These are phyloP conservation scores for Metarhizium robertsii DNA, from an alignment of 2,329 filamentous ascomycete species.

Conservation along the genomic window DNA sequence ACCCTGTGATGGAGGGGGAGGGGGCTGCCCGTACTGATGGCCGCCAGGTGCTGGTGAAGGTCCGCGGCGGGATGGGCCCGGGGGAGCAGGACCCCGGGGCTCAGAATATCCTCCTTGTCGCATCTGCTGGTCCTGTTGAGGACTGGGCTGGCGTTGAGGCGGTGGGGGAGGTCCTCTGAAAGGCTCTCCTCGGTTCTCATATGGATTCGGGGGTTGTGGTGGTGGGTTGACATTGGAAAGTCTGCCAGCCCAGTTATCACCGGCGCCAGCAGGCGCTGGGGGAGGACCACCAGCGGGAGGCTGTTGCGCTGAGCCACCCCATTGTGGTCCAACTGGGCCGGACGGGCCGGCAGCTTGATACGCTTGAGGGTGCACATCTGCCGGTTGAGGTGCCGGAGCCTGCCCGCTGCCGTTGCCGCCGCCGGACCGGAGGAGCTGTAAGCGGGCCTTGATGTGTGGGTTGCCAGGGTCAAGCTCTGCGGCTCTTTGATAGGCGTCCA, in stretches of 20 bases:
- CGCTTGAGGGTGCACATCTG: slow-evolving; percentile 91
- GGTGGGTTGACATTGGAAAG: slow-evolving; percentile 72
- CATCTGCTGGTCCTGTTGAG: slow-evolving; percentile 56
- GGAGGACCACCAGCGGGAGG: slow-evolving; percentile 43
- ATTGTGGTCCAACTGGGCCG: slow-evolving; percentile 78
- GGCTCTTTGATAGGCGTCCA: slow-evolving; percentile 91
- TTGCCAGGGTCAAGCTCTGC: slow-evolving; percentile 90
- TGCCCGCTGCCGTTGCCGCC: slow-evolving; percentile 62
- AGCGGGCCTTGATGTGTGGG: slow-evolving; percentile 88
- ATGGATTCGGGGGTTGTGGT: slow-evolving; percentile 70
- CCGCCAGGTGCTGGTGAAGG: slow-evolving; percentile 29
- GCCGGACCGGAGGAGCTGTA: slow-evolving; percentile 80
- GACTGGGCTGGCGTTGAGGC: slow-evolving; percentile 64
- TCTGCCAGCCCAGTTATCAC: slow-evolving; percentile 50
- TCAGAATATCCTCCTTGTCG: slow-evolving; percentile 50
- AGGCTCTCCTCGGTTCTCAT: slow-evolving; percentile 59
- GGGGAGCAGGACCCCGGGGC: slow-evolving; percentile 24
- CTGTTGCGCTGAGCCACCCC: slow-evolving; percentile 67
- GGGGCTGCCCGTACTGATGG: slow-evolving; percentile 37
- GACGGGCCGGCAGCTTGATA: slow-evolving; percentile 78
- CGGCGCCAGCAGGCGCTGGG: slow-evolving; percentile 50
- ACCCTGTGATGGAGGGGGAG: slow-evolving; percentile 33
- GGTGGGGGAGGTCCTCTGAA: slow-evolving; percentile 59
- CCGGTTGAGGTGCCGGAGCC: slow-evolving; percentile 76
- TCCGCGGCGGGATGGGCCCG: slow-evolving; percentile 36